Evolutionary conservation across 345 rosid species (phyloP), one percentile per base, ranked within the genome.

Genomic region (Acer negundo): DNA sequence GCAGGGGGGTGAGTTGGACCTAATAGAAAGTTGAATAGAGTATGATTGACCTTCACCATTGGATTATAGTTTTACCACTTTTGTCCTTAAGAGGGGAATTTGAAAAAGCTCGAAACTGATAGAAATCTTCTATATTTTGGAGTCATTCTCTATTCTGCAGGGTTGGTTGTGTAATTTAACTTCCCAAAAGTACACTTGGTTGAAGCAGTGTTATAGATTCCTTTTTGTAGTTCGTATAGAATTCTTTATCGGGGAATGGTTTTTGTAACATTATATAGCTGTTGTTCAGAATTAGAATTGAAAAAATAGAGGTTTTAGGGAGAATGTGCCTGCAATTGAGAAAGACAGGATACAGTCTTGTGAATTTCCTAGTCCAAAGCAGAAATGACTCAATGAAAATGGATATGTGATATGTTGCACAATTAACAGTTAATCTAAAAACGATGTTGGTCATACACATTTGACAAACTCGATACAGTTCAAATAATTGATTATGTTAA

Each of bases 401-500:
- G 31, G 28, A 55, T 72, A n/a, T 72, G 65, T 55, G 26, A 16
- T 56, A 20, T 72, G 51, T 72, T 38, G n/a, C 23, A 70, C 63
- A 2, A 11, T 4, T 31, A 19, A 56, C 64, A 4, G 19, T 55
- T 11, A n/a, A 8, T 38, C 10, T 56, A 2, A 56, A 10, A 72
- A 72, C 0, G 2, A 58, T 56, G 46, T 10, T 56, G 75, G 49
- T 5, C 15, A 71, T 7, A 35, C 10, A 35, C 47, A 55, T 28
- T 22, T 12, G 9, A 31, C n/a, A 35, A n/a, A 7, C 28, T 67
- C 20, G 24, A 67, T n/a, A 42, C 53, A 4, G 28, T 67, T 67
- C 53, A 42, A 44, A 67, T 20, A 24, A 47, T 12, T 49, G 56
- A 44, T 35, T 16, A 64, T 35, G 1, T 46, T 10, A 69, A 23